Base-by-base conservation (phyloP, 176 grass and related monocot genomes). In the Paspalum vaginatum region DNA sequence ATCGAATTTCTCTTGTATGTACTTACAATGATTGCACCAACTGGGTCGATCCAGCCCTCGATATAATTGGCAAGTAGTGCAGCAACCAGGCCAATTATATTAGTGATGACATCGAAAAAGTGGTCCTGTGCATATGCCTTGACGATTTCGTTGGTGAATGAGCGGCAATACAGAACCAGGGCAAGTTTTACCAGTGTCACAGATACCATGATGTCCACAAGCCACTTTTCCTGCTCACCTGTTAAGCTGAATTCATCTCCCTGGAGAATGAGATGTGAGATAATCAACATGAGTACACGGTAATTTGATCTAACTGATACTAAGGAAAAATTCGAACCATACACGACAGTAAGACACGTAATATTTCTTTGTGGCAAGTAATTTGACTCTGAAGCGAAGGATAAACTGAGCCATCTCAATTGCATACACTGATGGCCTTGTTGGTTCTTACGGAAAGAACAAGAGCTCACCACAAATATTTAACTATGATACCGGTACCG, bases 111-210 rank as follows among this genome's bases (percentile, higher is more conserved):
- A 81, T 98, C 92, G 3, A 98, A 98, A 59, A 98, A 91, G 77
- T 98, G 95, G 63, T 98, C 95, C 64, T 98, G 89, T 17, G 95
- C 95, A 85, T 94, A 98, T 55, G 95, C 95, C 70, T 94, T 98
- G 61, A 98, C 92, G 2, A 98, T 98, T 85, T 94, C 90, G 8
- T 98, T 94, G 20, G 89, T 87, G 80, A 98, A 98, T 21, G 91
- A 81, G 20, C 95, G 95, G 37, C 95, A 98, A 60, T 98, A 98
- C 40, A 94, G 4, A 61, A 80, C 85, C 6, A 98, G 85, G 42
- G 47, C 81, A 69, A 98, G 89, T 61, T 98, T 98, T 69, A 98
- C 95, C 64, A 94, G 40, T 38, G 95, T 94, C 52, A 98, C 95
- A 0, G 85, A 82, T 0, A 94, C 56, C 95, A 98, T 98, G 27